These are phyloP conservation scores for Serendipita sp. DNA, from an alignment of 768 basidiomycete genomes.

Conservation along the genomic window DNA sequence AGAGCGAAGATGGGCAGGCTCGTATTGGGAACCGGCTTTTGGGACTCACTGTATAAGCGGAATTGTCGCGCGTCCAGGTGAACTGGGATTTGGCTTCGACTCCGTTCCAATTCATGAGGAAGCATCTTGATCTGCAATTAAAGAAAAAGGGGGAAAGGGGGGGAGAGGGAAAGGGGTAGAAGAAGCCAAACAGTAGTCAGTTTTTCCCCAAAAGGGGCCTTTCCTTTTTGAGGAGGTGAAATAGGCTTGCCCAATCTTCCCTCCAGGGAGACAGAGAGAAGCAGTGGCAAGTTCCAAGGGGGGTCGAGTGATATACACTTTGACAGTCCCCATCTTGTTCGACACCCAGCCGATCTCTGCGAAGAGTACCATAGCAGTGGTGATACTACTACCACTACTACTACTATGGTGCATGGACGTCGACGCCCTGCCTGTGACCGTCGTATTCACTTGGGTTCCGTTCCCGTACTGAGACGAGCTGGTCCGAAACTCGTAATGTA, in stretches of 20 bases:
- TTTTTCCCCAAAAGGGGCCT: not conserved
- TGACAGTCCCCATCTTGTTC: not conserved
- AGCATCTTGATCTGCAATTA: not conserved
- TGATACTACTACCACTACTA: not conserved
- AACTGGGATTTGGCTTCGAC: not conserved
- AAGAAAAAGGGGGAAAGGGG: not conserved
- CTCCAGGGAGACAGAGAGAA: not conserved
- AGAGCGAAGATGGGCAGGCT: not conserved
- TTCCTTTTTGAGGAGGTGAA: not conserved
- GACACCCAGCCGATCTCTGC: not conserved
- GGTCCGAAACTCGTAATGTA: not conserved
- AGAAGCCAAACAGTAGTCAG: too few species aligned
- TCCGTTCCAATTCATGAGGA: not conserved
- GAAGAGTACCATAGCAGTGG: not conserved
- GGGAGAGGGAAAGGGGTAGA: too few species aligned
- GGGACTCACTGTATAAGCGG: not conserved
- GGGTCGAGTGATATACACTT: not conserved
- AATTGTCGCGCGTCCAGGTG: not conserved
- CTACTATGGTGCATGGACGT: not conserved
- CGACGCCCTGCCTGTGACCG: not conserved
- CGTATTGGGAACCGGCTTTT: too few species aligned
- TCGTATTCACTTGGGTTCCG: not conserved
- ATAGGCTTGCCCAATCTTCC: not conserved
- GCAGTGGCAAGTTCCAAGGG: not conserved
- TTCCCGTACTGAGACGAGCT: not conserved